Conservation (phyloP, 108 stramenopile genomes). For the Skeletonema tropicum region DNA sequence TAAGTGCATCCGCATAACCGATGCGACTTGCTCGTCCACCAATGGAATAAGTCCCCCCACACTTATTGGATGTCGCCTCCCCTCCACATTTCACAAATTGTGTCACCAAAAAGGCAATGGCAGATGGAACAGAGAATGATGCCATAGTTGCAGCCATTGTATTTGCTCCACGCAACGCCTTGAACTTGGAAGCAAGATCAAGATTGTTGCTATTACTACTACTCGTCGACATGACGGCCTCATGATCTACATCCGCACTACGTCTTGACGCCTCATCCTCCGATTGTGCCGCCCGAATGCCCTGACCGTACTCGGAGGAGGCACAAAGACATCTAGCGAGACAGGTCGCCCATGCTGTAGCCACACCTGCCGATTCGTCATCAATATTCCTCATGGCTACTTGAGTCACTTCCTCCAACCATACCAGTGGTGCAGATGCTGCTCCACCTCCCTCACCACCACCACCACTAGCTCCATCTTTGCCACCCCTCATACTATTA, state of each 20-base stretch:
- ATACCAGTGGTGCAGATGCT: slow-evolving; percentile 40
- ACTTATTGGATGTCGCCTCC: slow-evolving; percentile 60
- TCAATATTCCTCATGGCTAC: slow-evolving; percentile 78
- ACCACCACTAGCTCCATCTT: slow-evolving; percentile 9
- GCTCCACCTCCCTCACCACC: slow-evolving; percentile 22
- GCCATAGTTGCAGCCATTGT: slow-evolving; percentile 34
- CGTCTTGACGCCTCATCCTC: slow-evolving; percentile 46
- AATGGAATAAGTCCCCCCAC: slow-evolving; percentile 72
- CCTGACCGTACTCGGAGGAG: slow-evolving; percentile 57
- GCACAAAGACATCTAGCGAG: slow-evolving; percentile 77
- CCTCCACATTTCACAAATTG: slow-evolving; percentile 85
- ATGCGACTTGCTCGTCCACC: slow-evolving; percentile 82
- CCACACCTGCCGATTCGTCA: slow-evolving; percentile 74
- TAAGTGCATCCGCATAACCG: slow-evolving; percentile 59
- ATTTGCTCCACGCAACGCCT: slow-evolving; percentile 49
- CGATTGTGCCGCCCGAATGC: slow-evolving; percentile 38
- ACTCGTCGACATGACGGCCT: slow-evolving; percentile 15
- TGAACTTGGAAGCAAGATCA: slow-evolving; percentile 52
- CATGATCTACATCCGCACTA: slow-evolving; percentile 48
- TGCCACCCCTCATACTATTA: slow-evolving; percentile 18
- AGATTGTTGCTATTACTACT: slow-evolving; percentile 8
- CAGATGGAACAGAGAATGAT: slow-evolving; percentile 55
- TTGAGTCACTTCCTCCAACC: slow-evolving; percentile 71
- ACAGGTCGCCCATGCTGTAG: slow-evolving; percentile 69
- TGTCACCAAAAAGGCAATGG: slow-evolving; percentile 61